Conservation (phyloP, 148 eudicot species). For the Rhododendron williamsianum region DNA sequence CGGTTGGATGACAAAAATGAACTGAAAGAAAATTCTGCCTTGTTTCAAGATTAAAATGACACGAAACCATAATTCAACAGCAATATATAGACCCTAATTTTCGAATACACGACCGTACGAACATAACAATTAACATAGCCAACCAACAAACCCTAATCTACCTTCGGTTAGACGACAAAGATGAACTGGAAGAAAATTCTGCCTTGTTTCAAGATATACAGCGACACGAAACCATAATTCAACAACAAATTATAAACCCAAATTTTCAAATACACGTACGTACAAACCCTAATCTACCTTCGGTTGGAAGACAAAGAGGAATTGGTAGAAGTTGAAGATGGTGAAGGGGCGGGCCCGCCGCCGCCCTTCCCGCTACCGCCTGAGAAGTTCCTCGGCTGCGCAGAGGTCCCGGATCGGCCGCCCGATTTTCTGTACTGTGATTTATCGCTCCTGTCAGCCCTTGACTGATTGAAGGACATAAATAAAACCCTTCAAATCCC, state of each 20-base stretch:
- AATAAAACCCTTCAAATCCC: constrained; percentile 36
- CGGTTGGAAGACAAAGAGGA: constrained; percentile 27
- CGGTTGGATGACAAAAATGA: no score
- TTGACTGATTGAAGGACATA: constrained; percentile 93
- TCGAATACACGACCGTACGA: no score
- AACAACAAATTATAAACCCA: no score
- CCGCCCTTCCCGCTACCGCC: constrained; percentile 40
- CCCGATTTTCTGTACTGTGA: constrained; percentile 46
- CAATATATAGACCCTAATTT: no score
- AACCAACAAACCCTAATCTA: background rate
- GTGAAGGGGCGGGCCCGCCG: constrained; percentile 48
- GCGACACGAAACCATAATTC: no score
- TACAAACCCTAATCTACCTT: constrained; percentile 15
- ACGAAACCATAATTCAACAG: no score
- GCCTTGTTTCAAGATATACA: no score
- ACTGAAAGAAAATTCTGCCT: no score
- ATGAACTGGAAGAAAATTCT: no score
- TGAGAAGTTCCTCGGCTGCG: constrained; percentile 42
- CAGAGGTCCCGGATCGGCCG: constrained; percentile 45
- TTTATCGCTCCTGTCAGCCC: constrained; percentile 63
- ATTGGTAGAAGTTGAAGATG: constrained; percentile 20
- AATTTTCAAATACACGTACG: background rate
- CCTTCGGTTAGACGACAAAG: no score
- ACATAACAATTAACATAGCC: no score
- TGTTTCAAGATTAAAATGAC: no score